Conservation (phyloP, 345 rosid genomes). For the Gossypium anomalum region DNA sequence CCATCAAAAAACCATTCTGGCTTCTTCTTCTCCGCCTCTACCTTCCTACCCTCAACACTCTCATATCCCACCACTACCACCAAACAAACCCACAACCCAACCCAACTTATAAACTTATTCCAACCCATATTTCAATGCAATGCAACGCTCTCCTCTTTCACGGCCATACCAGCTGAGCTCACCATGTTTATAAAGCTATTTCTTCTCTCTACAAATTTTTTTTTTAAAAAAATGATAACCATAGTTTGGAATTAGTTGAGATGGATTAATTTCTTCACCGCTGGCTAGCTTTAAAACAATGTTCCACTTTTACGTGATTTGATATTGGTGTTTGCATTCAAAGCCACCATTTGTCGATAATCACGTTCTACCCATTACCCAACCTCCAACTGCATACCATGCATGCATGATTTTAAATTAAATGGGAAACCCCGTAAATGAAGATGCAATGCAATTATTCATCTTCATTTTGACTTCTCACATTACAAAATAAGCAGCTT, state of each 20-base stretch:
- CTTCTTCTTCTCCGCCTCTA: not conserved
- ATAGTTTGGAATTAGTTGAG: not conserved
- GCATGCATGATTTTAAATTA: not conserved
- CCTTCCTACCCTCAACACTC: not conserved
- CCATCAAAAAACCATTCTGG: conserved; percentile 7
- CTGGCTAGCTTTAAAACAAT: too few species aligned
- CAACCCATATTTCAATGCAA: not conserved
- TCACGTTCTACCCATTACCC: not conserved
- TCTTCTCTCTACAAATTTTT: too few species aligned
- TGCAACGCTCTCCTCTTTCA: not conserved
- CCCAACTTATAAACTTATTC: not conserved
- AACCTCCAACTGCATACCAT: not conserved
- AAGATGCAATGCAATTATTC: too few species aligned
- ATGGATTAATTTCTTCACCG: not conserved
- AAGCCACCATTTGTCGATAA: not conserved
- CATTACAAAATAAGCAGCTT: too few species aligned
- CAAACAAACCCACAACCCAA: conserved; percentile 3
- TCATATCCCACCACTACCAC: not conserved
- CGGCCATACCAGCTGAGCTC: not conserved
- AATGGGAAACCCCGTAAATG: too few species aligned
- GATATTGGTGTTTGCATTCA: too few species aligned
- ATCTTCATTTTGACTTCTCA: too few species aligned
- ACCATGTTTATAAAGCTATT: not conserved
- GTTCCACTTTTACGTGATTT: too few species aligned
- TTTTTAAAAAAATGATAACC: not conserved